phyloP scores from a whole-genome alignment of 1,284 basidiomycete species.

The Cystobasidiaceae sp. region DNA sequence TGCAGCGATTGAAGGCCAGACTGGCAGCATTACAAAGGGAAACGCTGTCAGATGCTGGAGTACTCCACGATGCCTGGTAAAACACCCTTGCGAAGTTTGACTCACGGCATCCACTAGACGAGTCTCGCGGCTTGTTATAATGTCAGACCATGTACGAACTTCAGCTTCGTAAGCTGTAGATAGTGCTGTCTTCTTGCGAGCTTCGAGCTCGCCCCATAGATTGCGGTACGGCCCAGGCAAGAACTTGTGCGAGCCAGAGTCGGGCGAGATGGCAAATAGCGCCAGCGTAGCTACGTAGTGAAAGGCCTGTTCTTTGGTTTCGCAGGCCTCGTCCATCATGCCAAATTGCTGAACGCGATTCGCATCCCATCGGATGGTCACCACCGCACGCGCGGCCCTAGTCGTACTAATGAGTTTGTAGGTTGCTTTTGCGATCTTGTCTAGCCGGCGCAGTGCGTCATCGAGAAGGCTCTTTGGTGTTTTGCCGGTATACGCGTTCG shows the following conservation, averaged over 20 bases:
- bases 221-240: conserved; percentile 80
- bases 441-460: conserved; percentile 58
- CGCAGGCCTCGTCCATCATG: conserved; percentile 82
- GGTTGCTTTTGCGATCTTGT: conserved; percentile 67
- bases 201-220: conserved; percentile 88
- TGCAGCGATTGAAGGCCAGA: background rate
- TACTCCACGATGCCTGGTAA: too few relatives aligned
- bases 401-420: conserved; percentile 65
- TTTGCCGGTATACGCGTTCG: conserved; percentile 68
- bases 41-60: too few relatives aligned
- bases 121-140: conserved; percentile 48
- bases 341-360: conserved; percentile 62
- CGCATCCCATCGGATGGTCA: conserved; percentile 66
- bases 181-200: conserved; percentile 57
- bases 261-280: conserved; percentile 49
- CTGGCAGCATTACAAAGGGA: background rate
- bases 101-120: too few relatives aligned
- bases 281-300: conserved; percentile 85
- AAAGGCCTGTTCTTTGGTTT: conserved; percentile 72
- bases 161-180: conserved; percentile 60
- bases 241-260: conserved; percentile 44
- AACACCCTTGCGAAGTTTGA: too few relatives aligned
- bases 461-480: conserved; percentile 65
- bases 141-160: conserved; percentile 54
- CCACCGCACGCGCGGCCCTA: conserved; percentile 64